Evolutionary conservation across 257 asterid genomes (phyloP), one percentile per base, ranked within the genome.

Genomic region (Pogostemon cablin): DNA sequence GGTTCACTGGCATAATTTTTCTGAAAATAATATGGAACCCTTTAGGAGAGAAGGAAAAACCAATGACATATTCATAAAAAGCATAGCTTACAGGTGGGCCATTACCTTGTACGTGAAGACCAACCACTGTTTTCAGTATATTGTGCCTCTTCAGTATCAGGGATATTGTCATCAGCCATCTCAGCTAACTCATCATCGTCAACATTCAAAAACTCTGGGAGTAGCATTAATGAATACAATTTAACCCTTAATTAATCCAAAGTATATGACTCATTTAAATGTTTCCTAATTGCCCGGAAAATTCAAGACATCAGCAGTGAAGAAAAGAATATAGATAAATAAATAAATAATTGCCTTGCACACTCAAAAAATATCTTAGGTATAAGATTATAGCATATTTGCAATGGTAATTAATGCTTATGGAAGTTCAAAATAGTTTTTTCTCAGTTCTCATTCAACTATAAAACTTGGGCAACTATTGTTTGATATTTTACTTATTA

Each of bases 51-150:
- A 25, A 49, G 12, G 41, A 9, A 55, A 20, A 50, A 59, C 37
- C 9, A 46, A 38, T 34, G 38, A 17, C 8, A 57, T 32, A 32
- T 7, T 25, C 4, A 60, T 5, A 42, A 32, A 42, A 75, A 11
- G 25, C 35, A 57, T 3, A 60, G 54, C 67, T 38, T 54, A 52
- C 32, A 20, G 17, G 32, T 20, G 62, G 71, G 65, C 42, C 8
- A 62, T 54, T 79, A 91, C 97, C 97, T 88, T n/a, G 97, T 88
- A 67, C 96, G 93, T 15, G 96, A 84, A 65, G 96, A 90, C 96
- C 96, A 90, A 74, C 96, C 96, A 55, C 86, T 87, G 81, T 90
- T 90, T 68, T 87, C 96, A 25, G 83, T 76, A 56, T 73, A 53
- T 50, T 73, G 83, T 34, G 79, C 44, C 53, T 84, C 90, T 66